These are phyloP conservation scores for Theobroma grandiflorum DNA, from an alignment of 441 rosid species.

Conservation along the genomic window DNA sequence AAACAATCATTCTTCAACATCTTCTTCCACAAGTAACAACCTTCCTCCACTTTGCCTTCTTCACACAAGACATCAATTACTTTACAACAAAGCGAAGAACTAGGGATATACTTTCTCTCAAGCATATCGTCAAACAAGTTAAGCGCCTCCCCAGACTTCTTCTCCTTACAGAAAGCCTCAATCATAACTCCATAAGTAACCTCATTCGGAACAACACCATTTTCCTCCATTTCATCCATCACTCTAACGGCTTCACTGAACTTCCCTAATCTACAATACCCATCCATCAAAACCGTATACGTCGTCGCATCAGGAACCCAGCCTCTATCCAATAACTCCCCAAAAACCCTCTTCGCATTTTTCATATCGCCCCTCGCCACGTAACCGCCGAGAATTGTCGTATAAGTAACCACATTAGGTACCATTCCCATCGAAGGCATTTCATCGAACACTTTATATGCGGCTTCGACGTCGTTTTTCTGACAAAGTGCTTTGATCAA, in stretches of 20 bases:
- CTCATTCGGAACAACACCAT: slow-evolving; percentile 73
- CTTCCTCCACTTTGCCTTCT: slow-evolving; percentile 71
- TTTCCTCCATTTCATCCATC: slow-evolving; percentile 91
- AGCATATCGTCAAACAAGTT: slow-evolving; percentile 82
- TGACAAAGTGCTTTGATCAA: slow-evolving; percentile 71
- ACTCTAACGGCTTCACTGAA: slow-evolving; percentile 71
- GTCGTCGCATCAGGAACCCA: slow-evolving; percentile 87
- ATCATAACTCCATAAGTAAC: slow-evolving; percentile 89
- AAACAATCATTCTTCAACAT: slow-evolving; percentile 75
- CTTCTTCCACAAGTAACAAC: slow-evolving; percentile 73
- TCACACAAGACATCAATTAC: slow-evolving; percentile 75
- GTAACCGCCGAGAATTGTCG: slow-evolving; percentile 77
- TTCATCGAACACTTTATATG: slow-evolving; percentile 70
- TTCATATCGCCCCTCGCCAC: slow-evolving; percentile 71
- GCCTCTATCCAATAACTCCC: slow-evolving; percentile 71
- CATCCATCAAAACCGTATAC: slow-evolving; percentile 79
- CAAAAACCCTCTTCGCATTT: slow-evolving; percentile 62
- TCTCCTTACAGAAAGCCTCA: slow-evolving; percentile 67
- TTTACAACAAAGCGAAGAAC: slow-evolving; percentile 75
- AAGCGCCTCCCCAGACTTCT: slow-evolving; percentile 72
- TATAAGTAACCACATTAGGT: slow-evolving; percentile 76
- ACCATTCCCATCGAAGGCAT: slow-evolving; percentile 86
- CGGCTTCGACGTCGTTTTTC: slow-evolving; percentile 64
- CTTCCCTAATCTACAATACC: slow-evolving; percentile 73
- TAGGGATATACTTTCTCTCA: slow-evolving; percentile 61